Evolutionary conservation across 2,329 filamentous ascomycete species (phyloP), one percentile per base, ranked within the genome.

Genomic region (Sporothrix mexicana): DNA sequence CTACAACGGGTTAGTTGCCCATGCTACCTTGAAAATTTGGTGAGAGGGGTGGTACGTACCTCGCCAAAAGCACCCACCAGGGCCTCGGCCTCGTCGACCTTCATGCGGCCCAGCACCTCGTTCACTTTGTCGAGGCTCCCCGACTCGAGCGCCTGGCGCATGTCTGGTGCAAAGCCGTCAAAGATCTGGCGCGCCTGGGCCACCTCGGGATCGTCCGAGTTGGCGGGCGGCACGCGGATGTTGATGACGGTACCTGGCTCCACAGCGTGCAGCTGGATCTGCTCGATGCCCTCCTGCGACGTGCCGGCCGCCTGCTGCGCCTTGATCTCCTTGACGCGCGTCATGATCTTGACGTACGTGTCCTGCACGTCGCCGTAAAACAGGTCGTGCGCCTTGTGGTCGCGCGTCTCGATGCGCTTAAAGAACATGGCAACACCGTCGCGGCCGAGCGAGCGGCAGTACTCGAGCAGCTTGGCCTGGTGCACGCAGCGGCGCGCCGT

Each of bases 261-360:
- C 12, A 99, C 95, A 15, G 96, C 95, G 80, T 99, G 96, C 64
- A 99, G 87, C 82, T 99, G 97, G 77, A 99, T 99, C 82, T 98
- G 95, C 84, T 99, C 96, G 10, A 97, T 92, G 23, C 92, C 93
- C 36, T 87, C 85, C 75, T 83, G 84, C 17, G 85, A 85, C n/a
- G 30, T 72, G 20, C 61, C 53, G 10, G 67, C 75, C 5, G 55
- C 68, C 74, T 85, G 81, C 81, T 89, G 83, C 20, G 83, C 82
- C 71, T 86, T 81, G 75, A 97, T 91, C 81, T 97, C 93, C 7
- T 87, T 86, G 0, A 92, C 90, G 66, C 96, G 90, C 36, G 86
- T 90, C 78, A 90, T 90, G 81, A 99, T 98, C 71, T 91, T 90
- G 78, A 86, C 86, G 82, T 97, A 98, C 2, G 95, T 98, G 53